Evolutionary conservation across 768 basidiomycete species (phyloP), one percentile per base, ranked within the genome.

Genomic region (Suillus alpinus): DNA sequence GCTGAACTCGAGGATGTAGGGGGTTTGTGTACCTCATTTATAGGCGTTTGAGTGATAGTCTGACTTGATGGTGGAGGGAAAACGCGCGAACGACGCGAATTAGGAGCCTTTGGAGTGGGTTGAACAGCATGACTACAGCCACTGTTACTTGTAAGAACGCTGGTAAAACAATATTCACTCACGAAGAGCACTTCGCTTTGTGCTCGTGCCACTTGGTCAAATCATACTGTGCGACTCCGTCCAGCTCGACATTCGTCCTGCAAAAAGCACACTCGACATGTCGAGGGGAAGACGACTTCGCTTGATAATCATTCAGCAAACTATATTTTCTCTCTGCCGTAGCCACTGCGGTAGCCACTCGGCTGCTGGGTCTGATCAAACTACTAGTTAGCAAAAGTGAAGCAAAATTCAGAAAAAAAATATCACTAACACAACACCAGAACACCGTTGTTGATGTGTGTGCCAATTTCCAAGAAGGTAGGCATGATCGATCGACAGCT

Each of bases 241-340:
- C 77, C 53, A 86, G 69, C 12, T 61, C 63, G 56, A 90, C 75
- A 44, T 66, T 72, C n/a, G 58, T 62, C 37, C 76, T 76, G 71
- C 89, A 91, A 9, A 73, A 67, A 16, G 70, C 71, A 71, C 89
- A 91, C 20, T 78, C 75, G 23, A 89, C 81, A 59, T 71, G 72
- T 39, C 69, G 69, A 0, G 77, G 59, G 7, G 80, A 75, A 67
- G 82, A 86, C 0, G 69, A 66, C 70, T 80, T 83, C 46, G 79
- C 87, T 65, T 86, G 84, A 29, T 82, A 66, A 69, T 91, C 89
- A 63, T 88, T 90, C 36, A 88, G 77, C 61, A 91, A 72, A 57
- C 75, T 72, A 39, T 89, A 71, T 72, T 84, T 86, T 60, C 88
- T 79, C 63, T 88, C 84, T 16, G 85, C 82, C 18, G 83, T 80